Evolutionary conservation across 1,139 yeast genomes (phyloP), one percentile per base, ranked within the genome.

Genomic region (Entelexis paramagnoliae): DNA sequence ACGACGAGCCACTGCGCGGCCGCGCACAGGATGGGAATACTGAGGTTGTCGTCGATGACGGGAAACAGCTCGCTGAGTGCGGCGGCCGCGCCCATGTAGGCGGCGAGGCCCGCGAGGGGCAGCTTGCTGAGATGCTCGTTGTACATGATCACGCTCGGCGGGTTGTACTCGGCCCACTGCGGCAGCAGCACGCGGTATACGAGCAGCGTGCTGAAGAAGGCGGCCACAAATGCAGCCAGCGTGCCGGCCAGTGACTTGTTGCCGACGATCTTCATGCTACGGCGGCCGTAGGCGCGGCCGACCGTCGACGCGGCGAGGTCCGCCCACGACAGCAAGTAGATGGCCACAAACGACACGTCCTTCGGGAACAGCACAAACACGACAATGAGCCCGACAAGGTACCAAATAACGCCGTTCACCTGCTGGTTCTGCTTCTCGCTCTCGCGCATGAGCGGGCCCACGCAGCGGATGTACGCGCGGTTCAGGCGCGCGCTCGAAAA

Each of bases 271-370:
- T 81, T 80, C 41, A 95, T 95, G 7, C 96, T 87, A 60, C 83
- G 75, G 61, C 83, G 75, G 8, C 97, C 97, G 66, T 71, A 87
- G 50, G 76, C 76, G 59, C 97, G 76, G 22, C 97, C 98, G 62
- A 89, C 68, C 1, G 96, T 86, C 3, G 96, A 86, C 2, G 98
- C 98, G 6, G 97, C 93, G 10, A 97, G 88, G 65, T 91, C 98
- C 11, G 95, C 89, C 97, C 97, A 91, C 64, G 96, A 84, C 58
- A 91, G 75, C 52, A 91, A 71, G 59, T 88, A 72, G 9, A 87
- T 79, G 28, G 95, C 75, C 72, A 88, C 73, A 26, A 89, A 72
- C 1, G 82, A 74, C 49, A 91, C 80, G 64, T 91, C 98, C 68
- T 87, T 87, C 16, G 94, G 83, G 61, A 80, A 81, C 17, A 79